phyloP scores from a whole-genome alignment of 1,139 yeast species.

The Magnusiomyces suaveolens region DNA sequence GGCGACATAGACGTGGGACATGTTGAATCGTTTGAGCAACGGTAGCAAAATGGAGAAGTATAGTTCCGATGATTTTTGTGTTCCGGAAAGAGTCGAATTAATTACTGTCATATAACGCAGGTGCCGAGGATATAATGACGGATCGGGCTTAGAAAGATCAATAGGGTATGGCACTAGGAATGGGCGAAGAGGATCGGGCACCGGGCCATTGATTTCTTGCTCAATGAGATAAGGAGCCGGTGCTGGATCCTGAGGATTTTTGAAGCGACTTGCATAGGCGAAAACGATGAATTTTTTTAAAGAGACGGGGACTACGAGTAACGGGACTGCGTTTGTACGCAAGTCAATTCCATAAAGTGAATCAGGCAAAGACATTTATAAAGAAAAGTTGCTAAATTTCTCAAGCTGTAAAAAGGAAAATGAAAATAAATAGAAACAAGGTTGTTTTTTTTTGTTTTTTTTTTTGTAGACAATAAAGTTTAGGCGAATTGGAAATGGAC shows the following conservation, averaged over 20 bases:
- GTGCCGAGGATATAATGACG: conserved; percentile 17
- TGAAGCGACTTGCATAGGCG: conserved; percentile 7
- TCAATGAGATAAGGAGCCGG: conserved; percentile 13
- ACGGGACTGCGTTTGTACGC: not conserved
- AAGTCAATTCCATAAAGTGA: not conserved
- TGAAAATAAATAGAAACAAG: too few species aligned
- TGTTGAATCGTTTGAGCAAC: conserved; percentile 27
- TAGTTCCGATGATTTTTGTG: conserved; percentile 21
- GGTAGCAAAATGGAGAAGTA: conserved; percentile 29
- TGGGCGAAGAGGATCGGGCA: conserved; percentile 12
- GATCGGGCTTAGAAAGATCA: not conserved
- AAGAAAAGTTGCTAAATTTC: too few species aligned
- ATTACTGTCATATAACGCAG: conserved; percentile 28
- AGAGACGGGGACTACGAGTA: not conserved
- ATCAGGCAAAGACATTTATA: too few species aligned
- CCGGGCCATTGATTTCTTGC: conserved; percentile 11
- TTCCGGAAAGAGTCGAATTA: conserved; percentile 30
- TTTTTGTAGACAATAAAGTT: too few species aligned
- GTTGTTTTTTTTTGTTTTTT: too few species aligned
- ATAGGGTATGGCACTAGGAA: conserved; percentile 14
- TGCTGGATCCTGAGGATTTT: conserved; percentile 1
- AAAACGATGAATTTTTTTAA: conserved; percentile 5
- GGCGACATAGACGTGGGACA: conserved; percentile 31
- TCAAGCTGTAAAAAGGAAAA: too few species aligned
- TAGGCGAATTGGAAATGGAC: too few species aligned